Conservation (phyloP, 352 stramenopile genomes). For the Pythium dissimile region DNA sequence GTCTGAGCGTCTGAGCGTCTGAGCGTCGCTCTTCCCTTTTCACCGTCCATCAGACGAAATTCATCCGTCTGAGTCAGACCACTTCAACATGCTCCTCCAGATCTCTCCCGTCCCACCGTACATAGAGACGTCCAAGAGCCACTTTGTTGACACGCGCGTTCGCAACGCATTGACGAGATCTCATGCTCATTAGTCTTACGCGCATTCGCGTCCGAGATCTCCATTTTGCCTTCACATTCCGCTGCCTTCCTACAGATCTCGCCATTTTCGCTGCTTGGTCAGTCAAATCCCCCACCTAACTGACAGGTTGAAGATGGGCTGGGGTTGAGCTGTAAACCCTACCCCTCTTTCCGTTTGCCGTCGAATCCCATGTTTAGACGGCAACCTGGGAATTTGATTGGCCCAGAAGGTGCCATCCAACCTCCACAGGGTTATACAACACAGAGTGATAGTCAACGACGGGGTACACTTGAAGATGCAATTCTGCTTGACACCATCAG, state of each 20-base stretch:
- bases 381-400: neutral
- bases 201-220: neutral
- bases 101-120: neutral
- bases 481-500: too few relatives aligned
- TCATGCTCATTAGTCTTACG: too few relatives aligned
- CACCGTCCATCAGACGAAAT: too few relatives aligned
- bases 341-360: slow-evolving; percentile 11
- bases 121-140: neutral
- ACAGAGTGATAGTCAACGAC: neutral
- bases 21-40: too few relatives aligned
- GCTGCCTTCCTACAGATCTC: neutral
- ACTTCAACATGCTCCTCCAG: too few relatives aligned
- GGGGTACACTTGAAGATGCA: neutral
- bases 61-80: neutral
- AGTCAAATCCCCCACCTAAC: neutral
- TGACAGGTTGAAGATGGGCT: neutral
- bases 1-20: too few relatives aligned
- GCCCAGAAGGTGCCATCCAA: slow-evolving; percentile 8
- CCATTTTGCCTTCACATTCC: neutral
- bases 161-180: neutral
- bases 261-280: neutral
- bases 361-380: slow-evolving; percentile 13
- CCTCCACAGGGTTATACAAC: neutral
- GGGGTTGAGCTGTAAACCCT: neutral
- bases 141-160: neutral